Conservation (phyloP, 139 green algal genomes). For the Asterochloris erici region DNA sequence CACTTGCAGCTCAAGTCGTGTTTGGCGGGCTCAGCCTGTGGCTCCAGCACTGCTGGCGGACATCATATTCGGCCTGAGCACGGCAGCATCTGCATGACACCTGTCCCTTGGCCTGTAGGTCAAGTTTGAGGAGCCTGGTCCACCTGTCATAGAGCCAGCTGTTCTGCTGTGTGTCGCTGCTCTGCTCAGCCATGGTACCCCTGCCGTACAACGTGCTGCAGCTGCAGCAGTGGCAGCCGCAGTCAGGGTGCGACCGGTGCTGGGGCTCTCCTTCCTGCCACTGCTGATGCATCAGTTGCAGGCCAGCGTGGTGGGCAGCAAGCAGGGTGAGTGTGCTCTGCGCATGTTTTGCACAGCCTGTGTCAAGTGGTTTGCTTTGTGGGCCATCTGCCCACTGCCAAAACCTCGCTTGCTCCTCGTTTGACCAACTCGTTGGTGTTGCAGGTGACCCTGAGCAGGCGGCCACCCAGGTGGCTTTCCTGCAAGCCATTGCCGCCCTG, state of each 20-base stretch:
- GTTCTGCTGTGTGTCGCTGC: not conserved
- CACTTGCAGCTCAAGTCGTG: no score
- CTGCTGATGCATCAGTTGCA: constrained; percentile 10
- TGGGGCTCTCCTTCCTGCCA: constrained; percentile 7
- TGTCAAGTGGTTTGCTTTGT: no score
- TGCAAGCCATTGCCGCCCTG: constrained; percentile 8
- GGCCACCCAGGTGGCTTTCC: not conserved
- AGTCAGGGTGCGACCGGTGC: not conserved
- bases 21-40: no score
- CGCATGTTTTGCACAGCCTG: not conserved
- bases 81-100: no score
- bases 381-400: no score
- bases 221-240: not conserved
- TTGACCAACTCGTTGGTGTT: not conserved
- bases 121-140: no score
- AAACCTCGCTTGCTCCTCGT: no score
- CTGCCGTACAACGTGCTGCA: constrained; percentile 3
- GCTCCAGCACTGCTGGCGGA: no score
- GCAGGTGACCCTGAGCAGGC: constrained; percentile 8
- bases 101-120: no score
- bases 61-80: no score
- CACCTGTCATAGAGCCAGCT: no score
- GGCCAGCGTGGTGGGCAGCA: not conserved
- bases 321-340: not conserved
- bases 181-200: constrained; percentile 7